Evolutionary conservation across 352 stramenopile species (phyloP).

Genomic region (Phytophthora pini): DNA sequence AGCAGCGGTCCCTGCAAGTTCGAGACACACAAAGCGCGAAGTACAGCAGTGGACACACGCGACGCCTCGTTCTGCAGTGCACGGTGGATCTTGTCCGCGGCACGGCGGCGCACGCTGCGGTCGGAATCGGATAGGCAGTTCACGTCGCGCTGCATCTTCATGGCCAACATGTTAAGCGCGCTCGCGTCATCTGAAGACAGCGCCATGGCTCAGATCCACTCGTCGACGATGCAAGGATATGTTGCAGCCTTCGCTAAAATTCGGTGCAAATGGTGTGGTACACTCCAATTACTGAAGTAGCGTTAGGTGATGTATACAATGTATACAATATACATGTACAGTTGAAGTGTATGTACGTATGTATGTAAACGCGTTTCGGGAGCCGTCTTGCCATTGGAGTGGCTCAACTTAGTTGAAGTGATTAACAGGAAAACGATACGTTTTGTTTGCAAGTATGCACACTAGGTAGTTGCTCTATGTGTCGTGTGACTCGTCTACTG

Average conservation of each 20-base stretch:
- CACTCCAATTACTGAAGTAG: conserved; percentile 8
- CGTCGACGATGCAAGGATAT: conserved; percentile 13
- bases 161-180: conserved; percentile 64
- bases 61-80: conserved; percentile 53
- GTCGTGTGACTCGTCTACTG: conserved; percentile 25
- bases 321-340: too few species aligned
- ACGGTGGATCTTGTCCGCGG: conserved; percentile 75
- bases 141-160: conserved; percentile 86
- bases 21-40: conserved; percentile 48
- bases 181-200: conserved; percentile 60
- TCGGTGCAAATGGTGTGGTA: not conserved
- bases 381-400: too few species aligned
- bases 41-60: conserved; percentile 37
- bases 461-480: conserved; percentile 24
- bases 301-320: not conserved
- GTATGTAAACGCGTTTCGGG: too few species aligned
- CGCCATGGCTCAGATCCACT: conserved; percentile 36
- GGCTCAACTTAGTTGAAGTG: too few species aligned
- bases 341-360: too few species aligned
- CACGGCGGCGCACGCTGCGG: conserved; percentile 71
- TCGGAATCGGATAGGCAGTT: conserved; percentile 82
- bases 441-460: conserved; percentile 22
- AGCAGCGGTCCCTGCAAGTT: conserved; percentile 64
- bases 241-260: too few species aligned
- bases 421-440: conserved; percentile 2